Evolutionary conservation across 352 stramenopile species (phyloP).

Genomic region (Discostella stelligera): DNA sequence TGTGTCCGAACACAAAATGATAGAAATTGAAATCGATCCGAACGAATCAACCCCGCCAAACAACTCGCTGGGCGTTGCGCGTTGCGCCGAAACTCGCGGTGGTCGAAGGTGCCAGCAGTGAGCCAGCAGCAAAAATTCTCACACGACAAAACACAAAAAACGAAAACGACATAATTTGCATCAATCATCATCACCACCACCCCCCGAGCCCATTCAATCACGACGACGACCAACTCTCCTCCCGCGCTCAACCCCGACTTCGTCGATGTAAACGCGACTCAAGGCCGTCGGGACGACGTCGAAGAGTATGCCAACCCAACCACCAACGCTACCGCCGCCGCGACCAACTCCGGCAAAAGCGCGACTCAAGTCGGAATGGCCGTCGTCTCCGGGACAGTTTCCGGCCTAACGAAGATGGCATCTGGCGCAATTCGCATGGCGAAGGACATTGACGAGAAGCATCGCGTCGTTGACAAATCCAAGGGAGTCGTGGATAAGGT

Average conservation of each 20-base stretch:
- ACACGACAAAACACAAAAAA: no score
- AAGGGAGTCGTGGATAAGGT: conserved; percentile 49
- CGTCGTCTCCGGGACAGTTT: conserved; percentile 21
- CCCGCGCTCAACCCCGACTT: not conserved
- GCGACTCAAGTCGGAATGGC: conserved; percentile 33
- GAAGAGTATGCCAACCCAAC: not conserved
- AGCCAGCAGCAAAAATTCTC: no score
- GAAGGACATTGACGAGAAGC: conserved; percentile 58
- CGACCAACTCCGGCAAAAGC: not conserved
- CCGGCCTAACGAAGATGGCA: conserved; percentile 40
- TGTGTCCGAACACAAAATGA: no score
- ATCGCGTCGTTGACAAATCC: conserved; percentile 57
- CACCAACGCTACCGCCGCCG: not conserved
- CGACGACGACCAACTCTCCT: not conserved
- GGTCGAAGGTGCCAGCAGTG: no score
- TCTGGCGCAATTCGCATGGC: conserved; percentile 40
- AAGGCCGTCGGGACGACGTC: not conserved
- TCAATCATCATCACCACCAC: no score
- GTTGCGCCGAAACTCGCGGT: no score
- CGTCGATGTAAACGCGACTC: not conserved
- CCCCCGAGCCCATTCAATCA: not conserved
- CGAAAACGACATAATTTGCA: no score
- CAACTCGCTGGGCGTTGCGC: no score
- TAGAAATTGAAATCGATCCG: no score
- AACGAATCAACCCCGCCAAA: no score